These are phyloP conservation scores for Lycium ferocissimum DNA, from an alignment of 257 asterid species.

Conservation along the genomic window DNA sequence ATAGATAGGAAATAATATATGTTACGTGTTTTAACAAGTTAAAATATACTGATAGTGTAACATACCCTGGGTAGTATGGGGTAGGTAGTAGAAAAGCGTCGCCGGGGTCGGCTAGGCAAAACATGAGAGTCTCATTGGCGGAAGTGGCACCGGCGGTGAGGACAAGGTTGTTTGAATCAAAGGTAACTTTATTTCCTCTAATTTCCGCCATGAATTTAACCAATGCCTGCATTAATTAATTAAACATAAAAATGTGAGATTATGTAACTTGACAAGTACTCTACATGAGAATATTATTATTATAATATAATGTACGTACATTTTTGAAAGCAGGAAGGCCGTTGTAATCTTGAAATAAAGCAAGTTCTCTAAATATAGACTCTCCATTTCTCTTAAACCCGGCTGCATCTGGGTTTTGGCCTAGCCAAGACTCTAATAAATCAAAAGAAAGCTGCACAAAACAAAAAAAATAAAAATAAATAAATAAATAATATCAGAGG, in stretches of 20 bases:
- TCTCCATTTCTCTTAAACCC: constrained; percentile 30
- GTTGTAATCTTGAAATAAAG: constrained; percentile 33
- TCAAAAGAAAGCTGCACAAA: constrained; percentile 29
- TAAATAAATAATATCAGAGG: not conserved
- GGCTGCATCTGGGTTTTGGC: constrained; percentile 31
- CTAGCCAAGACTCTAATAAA: constrained; percentile 29
- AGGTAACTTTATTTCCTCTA: constrained; percentile 26
- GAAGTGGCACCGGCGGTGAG: constrained; percentile 34
- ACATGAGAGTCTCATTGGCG: constrained; percentile 30
- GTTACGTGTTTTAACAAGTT: not conserved
- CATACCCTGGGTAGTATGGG: constrained; percentile 29
- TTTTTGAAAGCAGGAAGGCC: constrained; percentile 31
- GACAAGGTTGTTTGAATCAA: constrained; percentile 30
- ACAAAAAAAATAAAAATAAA: not conserved
- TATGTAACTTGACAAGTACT: not conserved
- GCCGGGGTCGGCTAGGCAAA: constrained; percentile 30
- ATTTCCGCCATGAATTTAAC: constrained; percentile 28
- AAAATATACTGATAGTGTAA: not conserved
- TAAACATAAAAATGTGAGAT: not conserved
- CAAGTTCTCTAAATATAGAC: constrained; percentile 29
- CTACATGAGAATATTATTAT: not conserved
- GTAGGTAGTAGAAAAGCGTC: constrained; percentile 30
- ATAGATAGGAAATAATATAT: not conserved
- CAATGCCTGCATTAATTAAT: constrained; percentile 27
- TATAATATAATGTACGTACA: not conserved